Percentiles rank a stretch among this genome's conserved stretches.
phyloP scores from a whole-genome alignment of 2,329 filamentous ascomycete genomes.

The Penicillium sp. region DNA sequence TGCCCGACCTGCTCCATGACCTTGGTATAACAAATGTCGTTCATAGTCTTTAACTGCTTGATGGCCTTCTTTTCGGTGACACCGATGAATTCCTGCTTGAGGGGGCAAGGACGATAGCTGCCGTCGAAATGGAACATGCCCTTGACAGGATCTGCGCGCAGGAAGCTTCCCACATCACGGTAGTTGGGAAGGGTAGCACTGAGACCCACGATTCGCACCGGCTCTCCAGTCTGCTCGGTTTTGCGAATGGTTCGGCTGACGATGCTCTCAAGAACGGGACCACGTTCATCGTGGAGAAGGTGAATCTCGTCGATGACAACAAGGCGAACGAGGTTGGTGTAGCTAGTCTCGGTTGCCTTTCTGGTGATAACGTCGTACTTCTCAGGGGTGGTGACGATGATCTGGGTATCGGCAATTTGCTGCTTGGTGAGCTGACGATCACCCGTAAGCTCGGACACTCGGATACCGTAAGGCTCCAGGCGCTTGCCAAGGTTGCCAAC shows the following conservation, averaged over 20 bases:
- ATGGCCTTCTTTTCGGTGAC: conserved; percentile 97
- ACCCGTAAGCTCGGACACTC: conserved; percentile 89
- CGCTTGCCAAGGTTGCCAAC: conserved; percentile 94
- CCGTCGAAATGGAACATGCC: conserved; percentile 95
- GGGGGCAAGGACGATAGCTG: conserved; percentile 81
- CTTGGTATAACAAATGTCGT: conserved; percentile 96
- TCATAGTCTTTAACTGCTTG: conserved; percentile 98
- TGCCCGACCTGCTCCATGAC: conserved; percentile 91
- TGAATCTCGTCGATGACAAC: conserved; percentile 98
- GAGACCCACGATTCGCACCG: conserved; percentile 81
- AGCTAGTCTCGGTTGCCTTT: conserved; percentile 92
- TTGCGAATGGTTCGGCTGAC: conserved; percentile 87
- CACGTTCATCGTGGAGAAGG: conserved; percentile 91
- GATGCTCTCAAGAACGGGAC: conserved; percentile 92
- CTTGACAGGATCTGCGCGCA: conserved; percentile 75
- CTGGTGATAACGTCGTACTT: conserved; percentile 99
- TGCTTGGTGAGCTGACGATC: conserved; percentile 97
- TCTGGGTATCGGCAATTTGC: conserved; percentile 93
- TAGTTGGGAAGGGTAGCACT: conserved; percentile 96
- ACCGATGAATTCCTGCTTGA: conserved; percentile 94
- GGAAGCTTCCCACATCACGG: conserved; percentile 86
- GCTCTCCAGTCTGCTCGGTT: conserved; percentile 86
- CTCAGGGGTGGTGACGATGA: conserved; percentile 96
- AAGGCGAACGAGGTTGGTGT: conserved; percentile 90
- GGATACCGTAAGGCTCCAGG: conserved; percentile 81